Evolutionary conservation across 345 rosid genomes (phyloP), one percentile per base, ranked within the genome.

Genomic region (Cardamine resedifolia): DNA sequence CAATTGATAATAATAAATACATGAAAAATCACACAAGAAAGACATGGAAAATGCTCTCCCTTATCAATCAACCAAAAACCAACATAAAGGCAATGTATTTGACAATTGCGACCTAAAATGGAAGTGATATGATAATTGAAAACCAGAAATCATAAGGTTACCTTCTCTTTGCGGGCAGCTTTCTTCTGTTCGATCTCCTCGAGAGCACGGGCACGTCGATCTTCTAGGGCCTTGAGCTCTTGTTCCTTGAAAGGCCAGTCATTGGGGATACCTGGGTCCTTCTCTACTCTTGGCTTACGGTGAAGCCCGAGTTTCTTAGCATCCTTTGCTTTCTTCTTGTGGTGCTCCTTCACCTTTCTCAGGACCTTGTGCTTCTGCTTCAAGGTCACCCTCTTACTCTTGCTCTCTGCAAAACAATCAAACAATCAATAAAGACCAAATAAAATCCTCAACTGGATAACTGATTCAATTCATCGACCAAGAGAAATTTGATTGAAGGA

Each of bases 191-290:
- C 98, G 49, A 88, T 55, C 60, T 90, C 98, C 68, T 95, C 98
- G 1, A 95, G 53, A 19, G 84, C 98, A 34, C 96, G 96, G 61
- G 96, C 93, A 43, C 98, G 84, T 21, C 96, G 90, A 63, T 76
- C 98, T 79, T 91, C 96, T 18, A 91, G 83, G 18, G 97, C 92
- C 83, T 90, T 88, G 30, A 95, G 96, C 85, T 95, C 98, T 38
- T 95, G 92, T 71, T 90, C 99, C 93, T 88, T 91, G 77, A 87
- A 90, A 49, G 99, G 99, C 98, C 94, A 91, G 74, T 90, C 99
- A 75, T 91, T 95, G 31, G 99, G 98, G 36, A 91, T 91, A 51
- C 96, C 99, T 24, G 98, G 97, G 67, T 95, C 99, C 77, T 95
- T 95, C 85, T 88, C 99, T 33, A 84, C 90, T 82, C 82, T 91